Percentiles rank a stretch among this genome's conserved stretches.
Evolutionary conservation across 2,329 filamentous ascomycete genomes (phyloP).

Genomic region (Colletotrichum lini): DNA sequence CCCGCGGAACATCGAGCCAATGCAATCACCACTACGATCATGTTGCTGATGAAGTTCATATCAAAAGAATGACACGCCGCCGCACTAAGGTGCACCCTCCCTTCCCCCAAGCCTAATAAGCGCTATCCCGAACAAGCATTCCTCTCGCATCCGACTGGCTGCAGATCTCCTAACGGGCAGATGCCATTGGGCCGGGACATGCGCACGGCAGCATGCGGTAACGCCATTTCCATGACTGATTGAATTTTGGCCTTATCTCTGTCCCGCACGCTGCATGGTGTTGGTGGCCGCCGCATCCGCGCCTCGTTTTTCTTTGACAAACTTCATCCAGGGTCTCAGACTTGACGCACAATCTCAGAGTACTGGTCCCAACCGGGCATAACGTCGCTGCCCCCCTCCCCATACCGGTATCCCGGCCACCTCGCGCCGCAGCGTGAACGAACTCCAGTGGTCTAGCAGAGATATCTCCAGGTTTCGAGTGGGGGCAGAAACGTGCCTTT

Average conservation of each 20-base stretch:
- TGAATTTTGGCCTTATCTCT: constrained; percentile 42
- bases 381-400: background rate
- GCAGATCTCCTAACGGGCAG: constrained; percentile 20
- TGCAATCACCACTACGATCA: background rate
- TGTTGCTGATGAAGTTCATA: background rate
- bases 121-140: constrained; percentile 29
- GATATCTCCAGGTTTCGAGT: constrained; percentile 14
- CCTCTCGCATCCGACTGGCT: constrained; percentile 18
- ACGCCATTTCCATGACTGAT: constrained; percentile 42
- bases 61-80: constrained; percentile 2
- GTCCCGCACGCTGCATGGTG: constrained; percentile 4
- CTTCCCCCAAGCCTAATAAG: background rate
- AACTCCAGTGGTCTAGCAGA: background rate
- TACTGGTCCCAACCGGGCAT: background rate
- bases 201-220: constrained; percentile 4
- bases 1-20: background rate
- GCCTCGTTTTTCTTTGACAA: background rate
- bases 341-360: background rate
- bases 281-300: background rate
- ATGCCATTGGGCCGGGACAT: constrained; percentile 9
- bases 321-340: constrained; percentile 1
- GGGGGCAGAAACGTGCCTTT: constrained; percentile 21
- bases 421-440: constrained; percentile 3
- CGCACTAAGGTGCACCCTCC: background rate
- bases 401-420: background rate